Evolutionary conservation across 257 asterid genomes (phyloP), one percentile per base, ranked within the genome.

Genomic region (Linaria vulgaris): DNA sequence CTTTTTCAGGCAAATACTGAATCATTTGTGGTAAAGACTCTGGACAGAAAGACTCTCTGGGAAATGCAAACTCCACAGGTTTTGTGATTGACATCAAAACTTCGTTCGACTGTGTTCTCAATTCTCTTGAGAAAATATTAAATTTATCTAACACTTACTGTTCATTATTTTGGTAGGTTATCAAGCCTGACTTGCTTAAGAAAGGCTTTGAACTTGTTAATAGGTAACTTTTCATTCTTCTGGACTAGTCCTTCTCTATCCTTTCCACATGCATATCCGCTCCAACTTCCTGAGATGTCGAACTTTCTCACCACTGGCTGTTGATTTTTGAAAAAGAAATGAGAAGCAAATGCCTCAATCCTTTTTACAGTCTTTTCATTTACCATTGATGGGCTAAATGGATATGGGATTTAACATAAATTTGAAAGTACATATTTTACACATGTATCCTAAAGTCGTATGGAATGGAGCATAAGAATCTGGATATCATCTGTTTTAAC

Each of bases 61-160:
- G 99, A 92, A 78, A 92, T 92, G 97, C 99, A 92, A 70, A 92
- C 99, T 21, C 99, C 99, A 21, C 99, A 92, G 97, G 99, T 92
- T 61, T 64, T 54, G 47, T 51, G 24, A 27, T 69, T 13, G 43
- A 45, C 56, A 62, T 31, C 16, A 56, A 19, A 69, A 50, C 56
- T 57, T 61, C n/a, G 3, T 44, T 61, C 3, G 21, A 39, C 39
- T 37, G 54, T 58, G 54, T 68, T 39, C 24, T 52, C 56, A 13
- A 46, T 31, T 46, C 60, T 46, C 30, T 17, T 44, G 38, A 37
- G 50, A 69, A 37, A n/a, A 63, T 43, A 49, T 14, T 45, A 61
- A 3, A 8, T 63, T 4, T 31, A 30, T 45, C 22, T 14, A 57
- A 31, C 39, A 12, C 15, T n/a, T 31, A 12, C 12, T 59, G 24